phyloP scores from a whole-genome alignment of 768 basidiomycete species.

The Chalciporus piperatus region DNA sequence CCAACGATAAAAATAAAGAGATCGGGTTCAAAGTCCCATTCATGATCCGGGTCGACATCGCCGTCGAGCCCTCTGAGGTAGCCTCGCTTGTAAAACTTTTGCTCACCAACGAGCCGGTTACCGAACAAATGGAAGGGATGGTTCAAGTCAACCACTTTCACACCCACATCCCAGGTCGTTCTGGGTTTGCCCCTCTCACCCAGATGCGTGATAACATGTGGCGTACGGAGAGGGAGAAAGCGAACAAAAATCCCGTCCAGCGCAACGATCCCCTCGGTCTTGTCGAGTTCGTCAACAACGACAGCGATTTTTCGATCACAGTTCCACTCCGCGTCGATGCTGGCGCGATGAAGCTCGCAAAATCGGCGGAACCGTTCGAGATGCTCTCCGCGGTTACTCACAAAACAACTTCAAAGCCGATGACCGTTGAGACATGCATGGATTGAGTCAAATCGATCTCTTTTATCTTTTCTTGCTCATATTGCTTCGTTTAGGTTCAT shows the following conservation, averaged over 20 bases:
- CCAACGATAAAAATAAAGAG: slow-evolving; percentile 5
- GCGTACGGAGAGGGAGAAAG: slow-evolving; percentile 1
- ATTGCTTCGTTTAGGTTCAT: slow-evolving; percentile 1
- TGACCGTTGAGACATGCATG: slow-evolving; percentile 13
- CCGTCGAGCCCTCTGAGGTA: slow-evolving; percentile 11
- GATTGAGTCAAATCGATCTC: background rate
- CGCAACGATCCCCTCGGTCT: slow-evolving; percentile 9
- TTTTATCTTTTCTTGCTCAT: background rate
- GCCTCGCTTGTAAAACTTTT: slow-evolving; percentile 4
- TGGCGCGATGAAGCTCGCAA: background rate
- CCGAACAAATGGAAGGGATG: slow-evolving; percentile 12
- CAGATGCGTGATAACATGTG: slow-evolving; percentile 7
- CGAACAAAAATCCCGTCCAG: background rate
- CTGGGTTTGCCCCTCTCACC: slow-evolving; percentile 9
- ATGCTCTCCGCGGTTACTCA: slow-evolving; percentile 8
- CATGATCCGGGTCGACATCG: slow-evolving; percentile 15
- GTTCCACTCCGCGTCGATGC: slow-evolving; percentile 1
- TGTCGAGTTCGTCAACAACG: slow-evolving; percentile 18
- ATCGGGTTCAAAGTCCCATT: slow-evolving; percentile 14
- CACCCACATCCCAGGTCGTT: slow-evolving; percentile 8
- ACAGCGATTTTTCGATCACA: slow-evolving; percentile 13
- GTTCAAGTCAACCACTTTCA: slow-evolving; percentile 14
- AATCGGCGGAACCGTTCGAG: slow-evolving; percentile 7
- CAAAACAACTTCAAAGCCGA: background rate
- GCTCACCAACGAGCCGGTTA: slow-evolving; percentile 3